Conservation (phyloP, 129 eudicot species). For the Dittrichia graveolens region DNA sequence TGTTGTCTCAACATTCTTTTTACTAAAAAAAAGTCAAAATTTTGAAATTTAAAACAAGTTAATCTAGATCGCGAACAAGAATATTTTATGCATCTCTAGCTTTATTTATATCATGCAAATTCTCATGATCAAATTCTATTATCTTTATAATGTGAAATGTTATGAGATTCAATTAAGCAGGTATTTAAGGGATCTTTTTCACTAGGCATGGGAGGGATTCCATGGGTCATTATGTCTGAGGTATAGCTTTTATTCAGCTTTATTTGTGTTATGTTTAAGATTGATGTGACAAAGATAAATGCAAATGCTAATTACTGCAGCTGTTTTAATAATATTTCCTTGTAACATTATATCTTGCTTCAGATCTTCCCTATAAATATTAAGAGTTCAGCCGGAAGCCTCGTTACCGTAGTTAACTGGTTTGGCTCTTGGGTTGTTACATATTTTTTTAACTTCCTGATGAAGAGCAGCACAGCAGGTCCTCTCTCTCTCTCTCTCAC, state of each 20-base stretch:
- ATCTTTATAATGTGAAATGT: background rate
- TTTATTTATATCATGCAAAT: background rate
- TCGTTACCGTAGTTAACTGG: constrained; percentile 90
- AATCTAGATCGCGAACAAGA: background rate
- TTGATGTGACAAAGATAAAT: constrained; percentile 2
- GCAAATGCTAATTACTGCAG: background rate
- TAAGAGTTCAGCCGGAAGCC: constrained; percentile 89
- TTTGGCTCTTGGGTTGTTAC: constrained; percentile 85
- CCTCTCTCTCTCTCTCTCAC: constrained; percentile 21
- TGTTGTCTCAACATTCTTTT: background rate
- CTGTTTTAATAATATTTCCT: background rate
- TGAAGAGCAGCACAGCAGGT: constrained; percentile 78
- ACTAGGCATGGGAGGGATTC: constrained; percentile 90
- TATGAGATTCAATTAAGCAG: constrained; percentile 40
- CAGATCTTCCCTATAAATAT: constrained; percentile 93
- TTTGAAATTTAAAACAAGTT: background rate
- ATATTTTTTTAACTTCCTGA: constrained; percentile 68
- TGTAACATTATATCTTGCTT: constrained; percentile 2
- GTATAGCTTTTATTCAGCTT: constrained; percentile 37
- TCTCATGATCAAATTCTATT: background rate
- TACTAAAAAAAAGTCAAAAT: background rate
- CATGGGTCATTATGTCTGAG: constrained; percentile 97
- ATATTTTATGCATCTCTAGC: background rate
- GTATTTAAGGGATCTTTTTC: constrained; percentile 70
- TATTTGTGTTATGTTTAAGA: constrained; percentile 2